A percentile compares a stretch with the other conserved stretches of the same genome.
Conservation (phyloP, 2,329 filamentous ascomycete genomes). For the Xylaria sp. region DNA sequence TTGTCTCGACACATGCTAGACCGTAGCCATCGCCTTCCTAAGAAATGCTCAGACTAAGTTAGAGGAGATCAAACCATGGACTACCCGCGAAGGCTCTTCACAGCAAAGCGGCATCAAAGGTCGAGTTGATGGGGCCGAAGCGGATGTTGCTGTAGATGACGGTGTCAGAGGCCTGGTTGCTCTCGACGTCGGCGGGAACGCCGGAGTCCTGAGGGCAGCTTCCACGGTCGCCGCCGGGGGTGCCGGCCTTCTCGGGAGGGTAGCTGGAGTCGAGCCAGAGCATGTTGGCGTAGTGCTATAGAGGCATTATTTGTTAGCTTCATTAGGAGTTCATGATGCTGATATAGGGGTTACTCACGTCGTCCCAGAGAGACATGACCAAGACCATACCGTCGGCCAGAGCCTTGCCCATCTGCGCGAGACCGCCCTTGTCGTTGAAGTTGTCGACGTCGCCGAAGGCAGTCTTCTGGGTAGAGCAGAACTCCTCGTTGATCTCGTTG, state of each 20-base stretch:
- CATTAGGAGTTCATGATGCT: neutral
- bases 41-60: neutral
- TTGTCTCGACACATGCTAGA: slow-evolving; percentile 1
- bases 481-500: slow-evolving; percentile 60
- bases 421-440: slow-evolving; percentile 63
- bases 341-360: slow-evolving; percentile 47
- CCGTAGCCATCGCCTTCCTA: neutral
- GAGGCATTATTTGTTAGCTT: slow-evolving; percentile 14
- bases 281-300: slow-evolving; percentile 64
- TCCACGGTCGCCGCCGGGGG: slow-evolving; percentile 58
- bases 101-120: slow-evolving; percentile 45
- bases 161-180: slow-evolving; percentile 50
- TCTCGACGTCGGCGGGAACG: slow-evolving; percentile 57
- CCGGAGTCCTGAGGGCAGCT: slow-evolving; percentile 57
- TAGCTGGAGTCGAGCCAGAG: slow-evolving; percentile 69
- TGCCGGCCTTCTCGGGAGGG: slow-evolving; percentile 46
- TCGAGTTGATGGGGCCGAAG: slow-evolving; percentile 58
- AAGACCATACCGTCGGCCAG: slow-evolving; percentile 67
- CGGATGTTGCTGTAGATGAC: slow-evolving; percentile 61
- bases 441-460: slow-evolving; percentile 61
- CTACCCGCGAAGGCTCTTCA: neutral
- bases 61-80: neutral
- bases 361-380: slow-evolving; percentile 69
- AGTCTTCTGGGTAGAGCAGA: slow-evolving; percentile 64
- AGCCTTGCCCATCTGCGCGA: slow-evolving; percentile 62